Conservation (phyloP, 805 yeast species). For the Suhomyces sp. region DNA sequence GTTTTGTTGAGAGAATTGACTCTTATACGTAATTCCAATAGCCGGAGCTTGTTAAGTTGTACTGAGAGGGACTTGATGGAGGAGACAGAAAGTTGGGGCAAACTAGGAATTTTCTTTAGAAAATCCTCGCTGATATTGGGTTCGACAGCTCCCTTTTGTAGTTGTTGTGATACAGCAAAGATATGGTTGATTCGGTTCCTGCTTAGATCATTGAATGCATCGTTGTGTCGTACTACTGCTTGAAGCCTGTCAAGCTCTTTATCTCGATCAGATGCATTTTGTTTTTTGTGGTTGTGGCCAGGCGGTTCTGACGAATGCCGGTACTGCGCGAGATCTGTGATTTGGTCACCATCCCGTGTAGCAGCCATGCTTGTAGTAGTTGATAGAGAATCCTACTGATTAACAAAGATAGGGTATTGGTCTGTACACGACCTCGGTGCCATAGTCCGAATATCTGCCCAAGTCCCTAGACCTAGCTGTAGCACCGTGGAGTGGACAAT, state of each 20-base stretch:
- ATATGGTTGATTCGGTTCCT: constrained; percentile 25
- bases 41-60: constrained; percentile 30
- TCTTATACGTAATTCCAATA: constrained; percentile 13
- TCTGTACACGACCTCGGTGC: not conserved
- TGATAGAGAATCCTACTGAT: not conserved
- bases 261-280: not conserved
- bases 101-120: not conserved
- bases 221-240: constrained; percentile 16
- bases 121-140: not conserved
- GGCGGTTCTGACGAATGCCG: not conserved
- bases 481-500: not conserved
- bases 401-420: not conserved
- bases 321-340: not conserved
- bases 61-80: constrained; percentile 25
- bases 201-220: constrained; percentile 16
- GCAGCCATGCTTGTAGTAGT: not conserved
- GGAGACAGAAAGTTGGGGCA: constrained; percentile 13
- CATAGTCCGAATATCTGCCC: not conserved
- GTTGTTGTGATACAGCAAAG: constrained; percentile 16
- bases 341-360: not conserved
- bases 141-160: constrained; percentile 1
- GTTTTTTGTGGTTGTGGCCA: not conserved
- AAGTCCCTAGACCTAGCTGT: not conserved
- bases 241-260: constrained; percentile 1
- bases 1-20: constrained; percentile 10